Conservation (phyloP, 2,329 filamentous ascomycete species). For the Aspergillus sp. region DNA sequence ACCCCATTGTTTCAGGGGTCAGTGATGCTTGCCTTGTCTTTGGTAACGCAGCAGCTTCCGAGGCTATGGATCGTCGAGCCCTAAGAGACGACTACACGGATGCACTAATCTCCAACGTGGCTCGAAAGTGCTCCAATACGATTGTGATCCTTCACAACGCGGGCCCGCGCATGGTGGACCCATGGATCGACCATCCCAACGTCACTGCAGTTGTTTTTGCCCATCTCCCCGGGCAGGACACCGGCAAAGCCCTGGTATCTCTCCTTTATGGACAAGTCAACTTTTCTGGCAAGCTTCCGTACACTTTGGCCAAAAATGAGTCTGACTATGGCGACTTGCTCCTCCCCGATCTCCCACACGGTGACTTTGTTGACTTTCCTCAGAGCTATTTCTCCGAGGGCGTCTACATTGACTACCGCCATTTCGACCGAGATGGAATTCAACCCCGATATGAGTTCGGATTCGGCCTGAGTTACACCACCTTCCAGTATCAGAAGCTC, state of each 20-base stretch:
- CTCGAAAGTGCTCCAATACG: constrained; percentile 63
- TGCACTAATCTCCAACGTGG: constrained; percentile 59
- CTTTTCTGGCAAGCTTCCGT: constrained; percentile 64
- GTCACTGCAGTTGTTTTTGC: constrained; percentile 67
- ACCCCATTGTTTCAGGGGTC: constrained; percentile 53
- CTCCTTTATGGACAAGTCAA: constrained; percentile 63
- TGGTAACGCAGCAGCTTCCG: constrained; percentile 56
- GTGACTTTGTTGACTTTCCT: background rate
- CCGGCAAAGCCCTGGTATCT: constrained; percentile 59
- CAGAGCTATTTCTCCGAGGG: no score
- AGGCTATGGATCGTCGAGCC: constrained; percentile 40
- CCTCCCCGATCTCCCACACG: background rate
- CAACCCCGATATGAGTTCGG: no score
- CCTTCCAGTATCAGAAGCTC: no score
- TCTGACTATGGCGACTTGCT: constrained; percentile 43
- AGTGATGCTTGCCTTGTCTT: constrained; percentile 55
- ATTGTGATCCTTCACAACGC: constrained; percentile 69
- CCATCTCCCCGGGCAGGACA: constrained; percentile 66
- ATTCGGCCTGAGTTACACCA: no score
- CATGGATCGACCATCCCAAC: constrained; percentile 65
- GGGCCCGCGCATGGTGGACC: constrained; percentile 59
- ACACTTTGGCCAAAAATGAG: constrained; percentile 64
- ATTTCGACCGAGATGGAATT: no score
- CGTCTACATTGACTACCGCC: no score
- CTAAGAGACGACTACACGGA: constrained; percentile 53